phyloP scores from a whole-genome alignment of 202 grass and related monocot genomes.

The Panicum virgatum region DNA sequence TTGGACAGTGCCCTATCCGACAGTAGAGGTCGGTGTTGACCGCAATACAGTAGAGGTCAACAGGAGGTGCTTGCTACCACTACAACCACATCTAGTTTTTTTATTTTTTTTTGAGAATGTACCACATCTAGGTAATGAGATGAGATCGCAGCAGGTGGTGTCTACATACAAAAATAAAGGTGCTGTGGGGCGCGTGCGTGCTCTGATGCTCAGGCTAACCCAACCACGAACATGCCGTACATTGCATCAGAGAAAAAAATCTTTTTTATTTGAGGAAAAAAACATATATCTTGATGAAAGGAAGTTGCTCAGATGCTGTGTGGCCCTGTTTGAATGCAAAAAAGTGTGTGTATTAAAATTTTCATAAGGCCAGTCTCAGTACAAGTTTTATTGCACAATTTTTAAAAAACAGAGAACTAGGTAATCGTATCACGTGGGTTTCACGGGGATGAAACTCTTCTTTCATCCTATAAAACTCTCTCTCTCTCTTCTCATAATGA shows the following conservation, averaged over 20 bases:
- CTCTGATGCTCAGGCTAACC: background rate
- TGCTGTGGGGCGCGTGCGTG: background rate
- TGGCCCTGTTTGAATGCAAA: too few relatives aligned
- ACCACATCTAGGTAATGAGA: background rate
- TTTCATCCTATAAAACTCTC: too few relatives aligned
- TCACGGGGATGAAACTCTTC: too few relatives aligned
- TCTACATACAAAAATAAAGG: background rate
- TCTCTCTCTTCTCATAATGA: too few relatives aligned
- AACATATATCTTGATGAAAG: background rate
- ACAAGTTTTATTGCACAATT: too few relatives aligned
- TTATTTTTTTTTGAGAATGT: too few relatives aligned
- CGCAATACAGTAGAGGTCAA: background rate
- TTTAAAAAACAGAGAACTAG: too few relatives aligned
- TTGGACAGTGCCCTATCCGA: background rate
- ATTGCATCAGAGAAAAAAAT: too few relatives aligned
- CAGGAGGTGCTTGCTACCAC: background rate
- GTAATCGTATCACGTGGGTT: too few relatives aligned
- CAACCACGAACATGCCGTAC: constrained; percentile 10
- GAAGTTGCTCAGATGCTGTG: background rate
- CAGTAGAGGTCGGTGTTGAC: background rate
- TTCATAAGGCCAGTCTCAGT: too few relatives aligned
- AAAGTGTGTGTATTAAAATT: too few relatives aligned
- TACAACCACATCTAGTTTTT: too few relatives aligned
- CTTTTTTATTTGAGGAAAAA: background rate
- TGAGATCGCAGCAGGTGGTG: background rate